Conservation (phyloP, 805 yeast species). For the Ogataea philodendri region DNA sequence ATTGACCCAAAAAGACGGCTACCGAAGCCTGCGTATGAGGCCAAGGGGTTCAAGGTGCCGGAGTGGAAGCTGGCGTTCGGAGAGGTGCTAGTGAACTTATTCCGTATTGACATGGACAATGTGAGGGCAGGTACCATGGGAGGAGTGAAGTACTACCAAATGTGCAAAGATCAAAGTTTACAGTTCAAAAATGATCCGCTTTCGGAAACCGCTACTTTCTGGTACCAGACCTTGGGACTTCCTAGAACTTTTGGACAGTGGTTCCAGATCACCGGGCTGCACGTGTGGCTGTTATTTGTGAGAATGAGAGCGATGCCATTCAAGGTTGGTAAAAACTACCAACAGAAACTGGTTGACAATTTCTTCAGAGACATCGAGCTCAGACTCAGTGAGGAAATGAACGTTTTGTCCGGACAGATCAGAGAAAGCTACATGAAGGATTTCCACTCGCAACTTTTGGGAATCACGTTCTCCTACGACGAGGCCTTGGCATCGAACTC, state of each 20-base stretch:
- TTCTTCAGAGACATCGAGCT: constrained; percentile 87
- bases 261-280: constrained; percentile 89
- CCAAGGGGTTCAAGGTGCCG: constrained; percentile 37
- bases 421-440: constrained; percentile 86
- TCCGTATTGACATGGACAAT: constrained; percentile 86
- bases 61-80: constrained; percentile 58
- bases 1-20: constrained; percentile 34
- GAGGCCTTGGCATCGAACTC: constrained; percentile 77
- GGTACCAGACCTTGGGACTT: constrained; percentile 77
- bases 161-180: constrained; percentile 82
- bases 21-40: constrained; percentile 31
- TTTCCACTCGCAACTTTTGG: constrained; percentile 85
- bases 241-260: constrained; percentile 92
- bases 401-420: constrained; percentile 74
- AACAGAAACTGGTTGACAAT: constrained; percentile 86
- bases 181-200: constrained; percentile 72
- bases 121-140: constrained; percentile 93
- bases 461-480: constrained; percentile 86
- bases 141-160: constrained; percentile 81
- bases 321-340: constrained; percentile 83
- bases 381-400: constrained; percentile 82
- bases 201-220: constrained; percentile 73
- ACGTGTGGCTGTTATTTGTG: constrained; percentile 89
- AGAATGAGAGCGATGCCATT: constrained; percentile 97
- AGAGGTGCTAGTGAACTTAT: constrained; percentile 56